Evolutionary conservation across 495 filamentous ascomycete genomes (phyloP).

Genomic region (Penicillium alfredii): DNA sequence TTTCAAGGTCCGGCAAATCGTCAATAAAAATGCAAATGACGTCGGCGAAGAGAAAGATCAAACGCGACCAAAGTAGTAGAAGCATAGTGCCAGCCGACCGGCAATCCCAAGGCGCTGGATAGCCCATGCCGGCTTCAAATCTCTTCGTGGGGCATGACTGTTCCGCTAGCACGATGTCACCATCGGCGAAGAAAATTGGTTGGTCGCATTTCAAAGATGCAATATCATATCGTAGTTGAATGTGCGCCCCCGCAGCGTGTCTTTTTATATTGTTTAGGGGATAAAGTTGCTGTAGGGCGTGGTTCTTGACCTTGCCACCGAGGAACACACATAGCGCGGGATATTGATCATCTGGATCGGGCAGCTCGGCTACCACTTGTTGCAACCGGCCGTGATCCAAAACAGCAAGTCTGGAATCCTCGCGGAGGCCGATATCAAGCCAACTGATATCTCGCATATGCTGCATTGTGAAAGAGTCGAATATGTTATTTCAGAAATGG

Average conservation of each 20-base stretch:
- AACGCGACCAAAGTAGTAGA: slow-evolving; percentile 7
- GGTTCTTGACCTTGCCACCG: slow-evolving; percentile 8
- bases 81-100: slow-evolving; percentile 3
- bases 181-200: slow-evolving; percentile 17
- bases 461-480: slow-evolving; percentile 1
- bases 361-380: slow-evolving; percentile 9
- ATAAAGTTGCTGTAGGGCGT: slow-evolving; percentile 14
- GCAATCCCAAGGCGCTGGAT: slow-evolving; percentile 7
- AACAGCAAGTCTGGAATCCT: slow-evolving; percentile 10
- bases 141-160: neutral
- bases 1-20: slow-evolving; percentile 4
- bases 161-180: slow-evolving; percentile 1
- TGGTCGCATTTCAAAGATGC: slow-evolving; percentile 2
- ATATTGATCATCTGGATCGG: slow-evolving; percentile 9
- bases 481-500: neutral
- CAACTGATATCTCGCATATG: slow-evolving; percentile 13
- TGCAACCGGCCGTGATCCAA: slow-evolving; percentile 12
- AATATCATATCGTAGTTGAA: slow-evolving; percentile 16
- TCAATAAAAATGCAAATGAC: slow-evolving; percentile 20
- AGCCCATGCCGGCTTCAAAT: slow-evolving; percentile 2
- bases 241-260: slow-evolving; percentile 1
- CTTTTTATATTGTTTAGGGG: slow-evolving; percentile 21
- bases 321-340: slow-evolving; percentile 19
- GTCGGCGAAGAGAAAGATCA: slow-evolving; percentile 23
- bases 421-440: slow-evolving; percentile 14